Percentiles rank a stretch among this genome's conserved stretches.
Conservation (phyloP, 805 yeast species). For the Monosporozyma unispora region DNA sequence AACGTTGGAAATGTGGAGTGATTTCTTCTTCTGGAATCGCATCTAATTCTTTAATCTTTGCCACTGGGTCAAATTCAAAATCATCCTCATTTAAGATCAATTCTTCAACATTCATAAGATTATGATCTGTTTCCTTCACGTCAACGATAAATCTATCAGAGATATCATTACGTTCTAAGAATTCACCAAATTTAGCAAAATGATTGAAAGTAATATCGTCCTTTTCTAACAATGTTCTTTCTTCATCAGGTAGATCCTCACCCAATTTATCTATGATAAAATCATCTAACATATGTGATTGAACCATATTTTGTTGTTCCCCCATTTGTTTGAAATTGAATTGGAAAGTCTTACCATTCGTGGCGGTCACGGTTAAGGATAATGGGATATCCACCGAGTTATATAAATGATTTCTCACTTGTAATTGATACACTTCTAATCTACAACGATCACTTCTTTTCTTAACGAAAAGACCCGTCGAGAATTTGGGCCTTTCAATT, state of each 20-base stretch:
- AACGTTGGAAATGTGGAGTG: conserved; percentile 19
- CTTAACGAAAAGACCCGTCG: conserved; percentile 10
- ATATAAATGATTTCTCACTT: conserved; percentile 20
- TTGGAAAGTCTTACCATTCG: conserved; percentile 14
- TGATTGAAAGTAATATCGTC: conserved; percentile 16
- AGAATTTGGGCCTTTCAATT: conserved; percentile 2
- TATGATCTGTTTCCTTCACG: conserved; percentile 9
- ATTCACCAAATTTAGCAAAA: conserved; percentile 10
- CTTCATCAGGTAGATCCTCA: neutral
- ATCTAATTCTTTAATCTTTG: conserved; percentile 22
- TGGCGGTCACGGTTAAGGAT: conserved; percentile 20
- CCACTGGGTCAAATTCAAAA: conserved; percentile 22
- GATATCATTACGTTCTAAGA: conserved; percentile 10
- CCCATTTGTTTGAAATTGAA: conserved; percentile 6
- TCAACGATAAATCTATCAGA: conserved; percentile 7
- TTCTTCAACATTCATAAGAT: conserved; percentile 9
- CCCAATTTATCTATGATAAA: conserved; percentile 4
- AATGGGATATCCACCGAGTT: conserved; percentile 14
- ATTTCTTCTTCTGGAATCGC: conserved; percentile 9
- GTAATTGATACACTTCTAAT: conserved; percentile 26
- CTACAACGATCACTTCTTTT: conserved; percentile 18
- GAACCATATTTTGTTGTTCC: conserved; percentile 14
- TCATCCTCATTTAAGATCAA: conserved; percentile 14
- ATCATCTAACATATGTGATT: conserved; percentile 15
- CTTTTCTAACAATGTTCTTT: neutral